Evolutionary conservation across 225 moss, liverwort and hornwort genomes (phyloP).

Genomic region (Lunularia cruciata): DNA sequence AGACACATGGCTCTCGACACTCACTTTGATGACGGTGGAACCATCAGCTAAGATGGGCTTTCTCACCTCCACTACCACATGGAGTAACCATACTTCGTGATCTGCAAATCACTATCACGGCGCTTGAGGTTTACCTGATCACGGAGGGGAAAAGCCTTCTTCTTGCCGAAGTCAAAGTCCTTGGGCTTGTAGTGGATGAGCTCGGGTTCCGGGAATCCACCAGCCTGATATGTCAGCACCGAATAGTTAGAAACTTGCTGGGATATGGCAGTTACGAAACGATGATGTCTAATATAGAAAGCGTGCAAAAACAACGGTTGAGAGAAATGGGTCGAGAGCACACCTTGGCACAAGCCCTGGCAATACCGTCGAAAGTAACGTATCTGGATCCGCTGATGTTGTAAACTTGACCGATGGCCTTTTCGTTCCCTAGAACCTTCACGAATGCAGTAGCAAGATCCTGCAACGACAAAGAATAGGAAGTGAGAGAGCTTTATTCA

Average conservation of each 20-base stretch:
- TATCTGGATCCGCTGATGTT: constrained; percentile 96
- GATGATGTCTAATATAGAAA: neutral
- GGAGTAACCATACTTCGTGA: too few relatives aligned
- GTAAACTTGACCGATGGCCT: constrained; percentile 75
- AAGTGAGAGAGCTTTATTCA: neutral
- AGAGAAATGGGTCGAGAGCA: neutral
- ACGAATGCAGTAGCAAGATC: constrained; percentile 86
- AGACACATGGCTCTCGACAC: too few relatives aligned
- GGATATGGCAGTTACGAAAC: neutral
- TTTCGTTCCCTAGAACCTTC: constrained; percentile 70
- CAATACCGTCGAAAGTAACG: constrained; percentile 98
- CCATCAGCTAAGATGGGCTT: too few relatives aligned
- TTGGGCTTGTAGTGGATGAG: constrained; percentile 95
- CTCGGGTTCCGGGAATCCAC: constrained; percentile 94
- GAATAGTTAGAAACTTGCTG: too few relatives aligned
- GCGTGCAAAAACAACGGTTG: neutral
- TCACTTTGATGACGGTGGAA: too few relatives aligned
- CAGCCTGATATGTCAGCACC: constrained; percentile 53
- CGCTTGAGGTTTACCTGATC: constrained; percentile 90
- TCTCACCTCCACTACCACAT: too few relatives aligned
- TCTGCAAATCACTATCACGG: too few relatives aligned
- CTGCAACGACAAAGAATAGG: constrained; percentile 38
- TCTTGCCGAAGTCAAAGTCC: constrained; percentile 99
- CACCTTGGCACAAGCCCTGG: constrained; percentile 94
- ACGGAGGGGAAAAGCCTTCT: constrained; percentile 92